Percentiles rank a stretch among this genome's conserved stretches.
Evolutionary conservation across 225 moss, liverwort and hornwort species (phyloP).

Genomic region (Physcomitrellopsis africana): DNA sequence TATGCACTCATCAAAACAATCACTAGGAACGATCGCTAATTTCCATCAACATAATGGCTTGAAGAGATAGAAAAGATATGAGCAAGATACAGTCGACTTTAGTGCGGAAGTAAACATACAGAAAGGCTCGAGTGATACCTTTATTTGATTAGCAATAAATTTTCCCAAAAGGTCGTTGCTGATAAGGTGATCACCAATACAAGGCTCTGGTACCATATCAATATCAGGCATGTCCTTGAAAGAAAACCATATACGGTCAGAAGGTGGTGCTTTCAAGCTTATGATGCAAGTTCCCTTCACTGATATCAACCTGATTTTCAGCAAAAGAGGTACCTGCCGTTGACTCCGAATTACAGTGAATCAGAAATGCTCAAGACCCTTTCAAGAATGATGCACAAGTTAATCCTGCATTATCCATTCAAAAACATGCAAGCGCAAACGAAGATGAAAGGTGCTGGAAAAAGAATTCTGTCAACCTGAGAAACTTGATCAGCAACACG

Average conservation of each 20-base stretch:
- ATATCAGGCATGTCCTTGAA: conserved; percentile 69
- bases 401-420: not conserved
- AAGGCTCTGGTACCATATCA: conserved; percentile 68
- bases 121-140: conserved; percentile 38
- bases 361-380: not conserved
- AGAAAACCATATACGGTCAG: conserved; percentile 78
- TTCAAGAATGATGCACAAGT: not conserved
- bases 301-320: conserved; percentile 68
- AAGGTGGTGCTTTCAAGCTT: conserved; percentile 71
- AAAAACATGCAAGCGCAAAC: not conserved
- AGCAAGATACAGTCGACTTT: not conserved
- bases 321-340: conserved; percentile 67
- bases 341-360: not conserved
- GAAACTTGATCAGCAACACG: conserved; percentile 83
- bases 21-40: not conserved
- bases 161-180: conserved; percentile 68
- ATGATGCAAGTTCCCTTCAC: conserved; percentile 65
- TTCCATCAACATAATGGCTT: not conserved
- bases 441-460: not conserved
- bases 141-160: conserved; percentile 70
- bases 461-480: conserved; percentile 47
- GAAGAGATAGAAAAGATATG: not conserved
- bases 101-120: not conserved
- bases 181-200: conserved; percentile 78
- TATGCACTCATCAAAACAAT: not conserved